These are phyloP conservation scores for Agrocybe pediades DNA, from an alignment of 768 basidiomycete genomes.

Conservation along the genomic window DNA sequence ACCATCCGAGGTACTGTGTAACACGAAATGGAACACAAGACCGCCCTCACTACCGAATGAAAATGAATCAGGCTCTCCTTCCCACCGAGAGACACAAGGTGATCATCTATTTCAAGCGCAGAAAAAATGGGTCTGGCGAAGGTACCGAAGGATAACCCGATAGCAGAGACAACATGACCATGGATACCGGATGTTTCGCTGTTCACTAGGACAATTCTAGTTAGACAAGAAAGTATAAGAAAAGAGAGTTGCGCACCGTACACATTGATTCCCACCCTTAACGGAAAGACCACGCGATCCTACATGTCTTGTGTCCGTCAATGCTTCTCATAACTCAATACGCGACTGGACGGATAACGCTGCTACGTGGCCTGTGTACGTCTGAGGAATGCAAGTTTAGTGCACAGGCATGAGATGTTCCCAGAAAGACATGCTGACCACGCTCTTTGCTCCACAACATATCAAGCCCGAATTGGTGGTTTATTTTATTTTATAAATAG, in stretches of 20 bases:
- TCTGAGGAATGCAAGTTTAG: not conserved
- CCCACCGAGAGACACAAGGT: not conserved
- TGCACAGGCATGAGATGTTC: not conserved
- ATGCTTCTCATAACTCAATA: not conserved
- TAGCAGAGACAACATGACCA: not conserved
- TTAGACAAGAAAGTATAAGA: not conserved
- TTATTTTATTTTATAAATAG: not conserved
- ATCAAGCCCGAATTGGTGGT: not conserved
- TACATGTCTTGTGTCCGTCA: not conserved
- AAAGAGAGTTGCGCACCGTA: not conserved
- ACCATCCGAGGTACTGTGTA: not conserved
- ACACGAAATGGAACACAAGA: not conserved
- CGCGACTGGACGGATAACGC: not conserved
- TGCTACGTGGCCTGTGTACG: constrained; percentile 4
- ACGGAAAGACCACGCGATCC: not conserved
- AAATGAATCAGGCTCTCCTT: not conserved
- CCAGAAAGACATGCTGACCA: not conserved
- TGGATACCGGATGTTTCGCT: not conserved
- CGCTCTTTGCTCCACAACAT: constrained; percentile 2
- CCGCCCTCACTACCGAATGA: not conserved
- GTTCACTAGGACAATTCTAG: not conserved
- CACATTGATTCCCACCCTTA: not conserved
- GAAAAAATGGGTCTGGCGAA: not conserved
- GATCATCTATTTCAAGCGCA: not conserved
- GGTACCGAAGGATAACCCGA: not conserved